Evolutionary conservation across 176 grass and related monocot genomes (phyloP), one percentile per base, ranked within the genome.

Genomic region (Oryza glumipatula): DNA sequence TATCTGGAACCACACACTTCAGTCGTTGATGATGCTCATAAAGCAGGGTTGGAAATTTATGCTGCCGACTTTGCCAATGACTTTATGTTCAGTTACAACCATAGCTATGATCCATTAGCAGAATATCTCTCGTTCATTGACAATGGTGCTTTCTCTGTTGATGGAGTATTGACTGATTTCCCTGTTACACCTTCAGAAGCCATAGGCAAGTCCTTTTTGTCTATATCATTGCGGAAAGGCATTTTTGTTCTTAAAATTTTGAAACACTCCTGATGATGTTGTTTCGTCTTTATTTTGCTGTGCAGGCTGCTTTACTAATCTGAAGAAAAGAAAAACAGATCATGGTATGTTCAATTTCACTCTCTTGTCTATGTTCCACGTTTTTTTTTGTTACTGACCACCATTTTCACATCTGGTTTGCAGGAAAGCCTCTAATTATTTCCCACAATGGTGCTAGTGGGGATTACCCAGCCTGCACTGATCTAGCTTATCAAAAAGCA

Each of bases 391-490:
- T 71, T 75, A 30, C 72, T 73, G 17, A 68, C 23, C 10, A 65
- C 33, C 16, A 69, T 13, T 83, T 54, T 82, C 14, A 56, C 9
- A 41, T 72, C 73, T 83, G 3, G 63, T 45, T 35, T 86, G 22
- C 80, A 95, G 93, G 74, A 73, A 88, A 86, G 21, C 96, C 93
- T 85, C 78, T 96, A 80, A 85, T 99, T 76, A 99, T 99, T 83
- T 92, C 96, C 12, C 83, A 99, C 72, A 88, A 96, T 66, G 96
- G 96, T 83, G 96, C 96, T 76, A 99, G 96, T 84, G 96, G 96
- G 41, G 93, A 96, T 77, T 99, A 94, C 76, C 93, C 96, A 64
- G 93, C 64, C 52, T 99, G 96, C 81, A 99, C 96, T 63, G 90
- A 96, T 81, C 82, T 99, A 67, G 93, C 96, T 78, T 99, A 99